Base-by-base conservation (phyloP, 805 yeast genomes). In the Gaillardinia entomophila region DNA sequence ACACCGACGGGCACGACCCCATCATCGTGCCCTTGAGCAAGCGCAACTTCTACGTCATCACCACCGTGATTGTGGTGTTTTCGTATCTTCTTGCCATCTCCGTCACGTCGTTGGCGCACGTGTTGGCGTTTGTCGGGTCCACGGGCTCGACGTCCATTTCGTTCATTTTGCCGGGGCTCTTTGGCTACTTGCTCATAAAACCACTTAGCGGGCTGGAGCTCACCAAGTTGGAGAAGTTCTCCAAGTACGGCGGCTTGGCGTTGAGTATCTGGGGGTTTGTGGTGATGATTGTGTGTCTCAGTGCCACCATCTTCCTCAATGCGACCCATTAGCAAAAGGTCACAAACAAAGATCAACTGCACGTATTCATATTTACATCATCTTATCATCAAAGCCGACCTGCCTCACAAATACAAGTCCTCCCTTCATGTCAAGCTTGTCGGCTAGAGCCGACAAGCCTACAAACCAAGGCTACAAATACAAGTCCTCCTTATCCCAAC, bases 81-180 rank as follows among this genome's bases (percentile, higher is more conserved):
- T 69, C 82, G 1, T 83, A 81, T 46, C 37, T 67, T 0, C 55
- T 77, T 12, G 86, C 94, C 0, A 53, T 77, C 1, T 54, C 75
- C 7, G 71, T 83, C 7, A 60, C 68, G 1, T 79, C 86, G 0
- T 75, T 83, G 48, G 89, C 82, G 33, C 68, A 73, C 23, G 82
- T 83, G 3, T 56, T 83, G 30, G 76, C 90, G 1, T 60, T 83
- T 32, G 88, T 83, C 7, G 94, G 94, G 3, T 82, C 89, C 4
- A 83, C 92, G 0, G 94, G 94, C 0, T 83, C 89, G 4, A 84
- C 89, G 0, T 66, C 86, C 16, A 83, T 83, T 31, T 77, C 87
- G 16, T 83, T 82, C 53, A 81, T 82, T 7, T 62, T 83, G 27
- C 94, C 94, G 0, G 92, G 94, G 0, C 60, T 79, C 35, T 83